Conservation (phyloP, 805 yeast species). For the Yamadazyma laniorum region DNA sequence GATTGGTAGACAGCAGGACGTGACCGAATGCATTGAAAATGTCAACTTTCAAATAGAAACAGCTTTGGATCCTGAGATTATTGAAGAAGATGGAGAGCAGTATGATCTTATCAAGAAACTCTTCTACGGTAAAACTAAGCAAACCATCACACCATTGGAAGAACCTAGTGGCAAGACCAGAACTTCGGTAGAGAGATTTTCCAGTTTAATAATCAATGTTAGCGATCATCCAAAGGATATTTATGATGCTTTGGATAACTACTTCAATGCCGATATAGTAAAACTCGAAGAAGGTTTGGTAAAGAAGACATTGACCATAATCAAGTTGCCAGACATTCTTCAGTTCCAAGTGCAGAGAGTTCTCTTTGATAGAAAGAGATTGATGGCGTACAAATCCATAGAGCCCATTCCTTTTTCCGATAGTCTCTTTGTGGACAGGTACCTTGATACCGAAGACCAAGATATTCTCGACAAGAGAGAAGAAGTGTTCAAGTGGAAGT, state of each 20-base stretch:
- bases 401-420: constrained; percentile 82
- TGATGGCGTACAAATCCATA: constrained; percentile 76
- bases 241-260: constrained; percentile 86
- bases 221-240: constrained; percentile 86
- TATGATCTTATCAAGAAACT: constrained; percentile 73
- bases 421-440: constrained; percentile 81
- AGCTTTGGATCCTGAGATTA: constrained; percentile 64
- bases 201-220: constrained; percentile 79
- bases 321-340: constrained; percentile 71
- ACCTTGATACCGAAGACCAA: constrained; percentile 65
- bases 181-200: constrained; percentile 62
- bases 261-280: constrained; percentile 72
- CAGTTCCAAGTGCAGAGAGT: constrained; percentile 96
- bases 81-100: constrained; percentile 75
- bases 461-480: constrained; percentile 51
- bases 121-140: constrained; percentile 85
- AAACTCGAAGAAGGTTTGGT: constrained; percentile 70
- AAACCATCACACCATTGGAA: constrained; percentile 58
- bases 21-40: constrained; percentile 94
- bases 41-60: constrained; percentile 89
- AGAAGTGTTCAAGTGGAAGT: constrained; percentile 64
- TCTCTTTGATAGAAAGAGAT: constrained; percentile 71
- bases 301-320: constrained; percentile 68
- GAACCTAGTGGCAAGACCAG: constrained; percentile 26
- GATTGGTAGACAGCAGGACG: constrained; percentile 93